Base-by-base conservation (phyloP, 2,329 filamentous ascomycete species). In the Tolypocladium pustulatum region DNA sequence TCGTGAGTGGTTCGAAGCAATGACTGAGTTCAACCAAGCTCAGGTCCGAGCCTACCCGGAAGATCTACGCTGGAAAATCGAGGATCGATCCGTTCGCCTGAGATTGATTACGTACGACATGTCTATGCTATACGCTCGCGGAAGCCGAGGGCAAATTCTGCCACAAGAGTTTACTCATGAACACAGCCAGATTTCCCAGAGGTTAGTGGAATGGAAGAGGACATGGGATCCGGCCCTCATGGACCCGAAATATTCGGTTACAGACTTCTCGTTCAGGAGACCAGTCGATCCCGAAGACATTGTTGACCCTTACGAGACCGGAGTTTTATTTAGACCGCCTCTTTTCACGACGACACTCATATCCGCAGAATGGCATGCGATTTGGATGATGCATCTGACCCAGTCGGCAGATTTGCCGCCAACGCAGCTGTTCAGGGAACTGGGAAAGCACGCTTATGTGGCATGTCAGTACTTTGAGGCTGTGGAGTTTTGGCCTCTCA, bases 401-500 rank as follows among this genome's bases (percentile, higher is more conserved):
- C 89, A 94, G 65, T 82, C 86, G 1, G 81, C 84, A 4, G 75
- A 82, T 55, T 77, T 81, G 2, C 72, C 83, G 56, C 78, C 79
- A 43, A 81, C 73, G 65, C 69, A 76, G 52, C 72, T 78, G 2
- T 75, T 75, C 46, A 65, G 78, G 15, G 84, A 88, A 57, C 67
- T 93, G 57, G 76, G 77, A 4, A 70, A 77, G 1, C 78, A 88
- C 59, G 88, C 90, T 1, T 82, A 88, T 63, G 80, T 82, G 57
- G 86, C 88, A 49, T 92, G 88, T 68, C 87, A 90, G 66, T 80
- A 93, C 60, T 91, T 91, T 60, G 91, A 95, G 72, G 83, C 88
- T 1, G 81, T 97, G 41, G 82, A 89, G 63, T 80, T 81, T 59
- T 94, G 86, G 78, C 86, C 88, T 0, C 77, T 81, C 1, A 84